These are phyloP conservation scores for Phytophthora colocasiae DNA, from an alignment of 352 stramenopile species.

Conservation along the genomic window DNA sequence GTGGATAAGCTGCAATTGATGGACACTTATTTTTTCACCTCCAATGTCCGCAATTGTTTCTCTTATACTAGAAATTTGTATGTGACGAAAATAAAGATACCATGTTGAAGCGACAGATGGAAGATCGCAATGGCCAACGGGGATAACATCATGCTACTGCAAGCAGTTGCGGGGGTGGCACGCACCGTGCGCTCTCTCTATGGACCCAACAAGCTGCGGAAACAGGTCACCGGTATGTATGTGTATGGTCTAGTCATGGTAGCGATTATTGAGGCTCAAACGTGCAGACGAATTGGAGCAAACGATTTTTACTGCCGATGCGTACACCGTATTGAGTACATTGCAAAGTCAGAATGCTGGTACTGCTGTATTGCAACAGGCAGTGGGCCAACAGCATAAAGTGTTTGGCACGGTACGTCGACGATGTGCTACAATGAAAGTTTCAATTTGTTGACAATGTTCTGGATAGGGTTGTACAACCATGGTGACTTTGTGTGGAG, in stretches of 20 bases:
- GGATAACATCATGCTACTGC: slow-evolving; percentile 14
- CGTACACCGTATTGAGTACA: slow-evolving; percentile 27
- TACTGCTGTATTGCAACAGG: slow-evolving; percentile 36
- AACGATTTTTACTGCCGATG: slow-evolving; percentile 31
- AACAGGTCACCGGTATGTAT: slow-evolving; percentile 30
- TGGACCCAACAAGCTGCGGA: slow-evolving; percentile 35
- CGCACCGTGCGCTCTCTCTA: slow-evolving; percentile 34
- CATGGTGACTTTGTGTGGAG: slow-evolving; percentile 27
- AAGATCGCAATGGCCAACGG: slow-evolving; percentile 15
- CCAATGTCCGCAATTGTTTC: too few species aligned
- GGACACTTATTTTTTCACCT: too few species aligned
- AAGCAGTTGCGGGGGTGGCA: slow-evolving; percentile 25
- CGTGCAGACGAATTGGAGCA: slow-evolving; percentile 25
- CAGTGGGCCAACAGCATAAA: slow-evolving; percentile 27
- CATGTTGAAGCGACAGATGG: slow-evolving; percentile 23
- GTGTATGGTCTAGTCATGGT: neutral
- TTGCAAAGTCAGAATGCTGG: slow-evolving; percentile 36
- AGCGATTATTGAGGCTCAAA: neutral
- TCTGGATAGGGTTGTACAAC: slow-evolving; percentile 32
- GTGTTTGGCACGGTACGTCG: slow-evolving; percentile 27
- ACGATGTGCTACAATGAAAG: neutral
- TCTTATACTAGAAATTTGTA: slow-evolving; percentile 12
- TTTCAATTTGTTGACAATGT: slow-evolving; percentile 2
- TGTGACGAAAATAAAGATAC: slow-evolving; percentile 18
- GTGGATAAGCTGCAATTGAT: neutral